phyloP scores from a whole-genome alignment of 2,329 filamentous ascomycete genomes.

The Hymenoscyphus salicellus region DNA sequence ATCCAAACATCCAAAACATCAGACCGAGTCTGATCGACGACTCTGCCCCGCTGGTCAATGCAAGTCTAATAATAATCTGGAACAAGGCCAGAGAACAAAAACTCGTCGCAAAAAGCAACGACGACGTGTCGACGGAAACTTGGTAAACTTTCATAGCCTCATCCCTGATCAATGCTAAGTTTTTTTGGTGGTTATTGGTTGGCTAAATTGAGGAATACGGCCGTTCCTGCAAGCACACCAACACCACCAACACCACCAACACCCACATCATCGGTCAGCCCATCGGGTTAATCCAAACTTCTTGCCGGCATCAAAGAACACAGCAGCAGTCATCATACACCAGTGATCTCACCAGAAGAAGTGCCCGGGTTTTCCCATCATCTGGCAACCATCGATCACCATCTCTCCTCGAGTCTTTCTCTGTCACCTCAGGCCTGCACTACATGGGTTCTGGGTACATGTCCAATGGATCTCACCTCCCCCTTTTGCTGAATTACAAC shows the following conservation, averaged over 20 bases:
- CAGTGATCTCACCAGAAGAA: not conserved
- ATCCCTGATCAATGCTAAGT: not conserved
- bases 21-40: slow-evolving; percentile 1
- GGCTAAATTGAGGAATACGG: not conserved
- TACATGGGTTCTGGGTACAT: not conserved
- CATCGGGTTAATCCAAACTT: not conserved
- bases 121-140: not conserved
- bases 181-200: not conserved
- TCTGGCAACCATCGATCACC: too few species aligned
- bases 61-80: not conserved
- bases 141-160: not conserved
- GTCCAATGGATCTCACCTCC: not conserved
- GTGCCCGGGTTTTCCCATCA: not conserved
- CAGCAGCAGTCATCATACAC: not conserved
- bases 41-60: not conserved
- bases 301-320: too few species aligned
- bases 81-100: not conserved
- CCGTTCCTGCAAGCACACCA: not conserved
- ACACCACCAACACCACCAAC: not conserved
- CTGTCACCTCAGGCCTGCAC: slow-evolving; percentile 3
- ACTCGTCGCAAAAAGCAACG: slow-evolving; percentile 4
- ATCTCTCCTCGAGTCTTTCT: not conserved
- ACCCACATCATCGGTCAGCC: not conserved
- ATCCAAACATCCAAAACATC: not conserved
- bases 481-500: not conserved